Evolutionary conservation across 1,284 basidiomycete species (phyloP), one percentile per base, ranked within the genome.

Genomic region (Rhodotorula sp.): DNA sequence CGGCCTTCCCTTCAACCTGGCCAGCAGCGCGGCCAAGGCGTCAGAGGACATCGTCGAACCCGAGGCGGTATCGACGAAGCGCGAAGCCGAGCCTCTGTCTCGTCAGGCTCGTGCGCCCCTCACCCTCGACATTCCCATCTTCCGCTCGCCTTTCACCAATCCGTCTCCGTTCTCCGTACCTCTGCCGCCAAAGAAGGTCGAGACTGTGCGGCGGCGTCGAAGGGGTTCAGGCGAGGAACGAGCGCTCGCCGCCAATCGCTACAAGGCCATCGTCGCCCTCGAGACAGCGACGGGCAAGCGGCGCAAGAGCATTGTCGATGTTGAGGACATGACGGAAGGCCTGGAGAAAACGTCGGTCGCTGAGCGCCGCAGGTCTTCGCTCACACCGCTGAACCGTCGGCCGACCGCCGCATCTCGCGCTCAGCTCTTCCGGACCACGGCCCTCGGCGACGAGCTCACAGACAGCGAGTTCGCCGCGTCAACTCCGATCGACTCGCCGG

Each of bases 271-370:
- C 44, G 21, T 53, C 45, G 27, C 59, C 12, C 13, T 60, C 42
- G 64, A 60, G 53, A 59, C n/a, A 42, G 23, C 44, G 10, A 34
- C 66, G 17, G 63, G 57, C 25, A 55, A 65, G n/a, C 27, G 68
- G 14, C 48, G 68, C 54, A 61, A 66, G 49, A 70, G 68, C 53
- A 27, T 66, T 2, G 61, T 66, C 49, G 68, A 70, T 3, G 16
- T 70, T 17, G 68, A 70, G 19, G 54, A 41, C 25, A 49, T 57
- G 25, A 63, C 61, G 44, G 56, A 66, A 8, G 27, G 45, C 13
- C 0, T 66, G 14, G 25, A 60, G 0, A 46, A 50, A 7, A 34
- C n/a, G 0, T 21, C 56, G n/a, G 44, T 58, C n/a, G n/a, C 57
- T 3, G 55, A 34, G 1, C 54, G 68, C 4, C 49, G 68, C 13